These are phyloP conservation scores for Phytophthora chlamydospora DNA, from an alignment of 352 stramenopile genomes.

Conservation along the genomic window DNA sequence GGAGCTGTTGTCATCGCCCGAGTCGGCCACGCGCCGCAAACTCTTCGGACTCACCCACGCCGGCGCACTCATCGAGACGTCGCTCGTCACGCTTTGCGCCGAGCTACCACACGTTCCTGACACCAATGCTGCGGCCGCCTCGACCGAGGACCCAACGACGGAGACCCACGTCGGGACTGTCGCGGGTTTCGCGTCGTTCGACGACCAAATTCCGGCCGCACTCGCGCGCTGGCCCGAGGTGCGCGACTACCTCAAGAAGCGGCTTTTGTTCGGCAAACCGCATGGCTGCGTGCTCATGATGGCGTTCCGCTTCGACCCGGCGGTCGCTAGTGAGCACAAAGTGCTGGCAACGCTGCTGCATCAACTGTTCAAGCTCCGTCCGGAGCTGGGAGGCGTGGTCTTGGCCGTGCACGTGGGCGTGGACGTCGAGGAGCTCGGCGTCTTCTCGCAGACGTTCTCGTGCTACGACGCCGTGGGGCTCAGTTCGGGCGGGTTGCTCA, in stretches of 20 bases:
- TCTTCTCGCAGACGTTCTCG: conserved; percentile 70
- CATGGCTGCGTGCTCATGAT: conserved; percentile 64
- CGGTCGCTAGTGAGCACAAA: conserved; percentile 31
- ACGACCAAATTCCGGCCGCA: conserved; percentile 53
- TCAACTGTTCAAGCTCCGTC: conserved; percentile 44
- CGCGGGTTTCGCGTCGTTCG: conserved; percentile 68
- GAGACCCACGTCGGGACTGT: conserved; percentile 11
- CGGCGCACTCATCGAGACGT: conserved; percentile 68
- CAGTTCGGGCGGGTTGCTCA: conserved; percentile 46
- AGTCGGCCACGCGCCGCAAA: conserved; percentile 45
- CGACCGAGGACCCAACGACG: conserved; percentile 11
- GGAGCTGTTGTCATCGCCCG: conserved; percentile 52
- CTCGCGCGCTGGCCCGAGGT: conserved; percentile 63
- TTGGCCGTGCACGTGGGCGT: conserved; percentile 56
- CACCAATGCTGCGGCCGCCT: no score
- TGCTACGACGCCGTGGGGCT: conserved; percentile 56
- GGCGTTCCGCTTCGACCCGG: conserved; percentile 48
- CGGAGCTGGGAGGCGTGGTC: conserved; percentile 56
- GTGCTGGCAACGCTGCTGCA: conserved; percentile 38
- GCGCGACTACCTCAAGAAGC: conserved; percentile 70
- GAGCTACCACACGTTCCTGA: conserved; percentile 1
- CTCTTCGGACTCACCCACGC: conserved; percentile 70
- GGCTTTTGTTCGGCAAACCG: conserved; percentile 50
- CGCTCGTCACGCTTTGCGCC: conserved; percentile 54
- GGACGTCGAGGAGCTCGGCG: conserved; percentile 56